Conservation (phyloP, 2,329 filamentous ascomycete genomes). For the Chaetoscypha palmicola region DNA sequence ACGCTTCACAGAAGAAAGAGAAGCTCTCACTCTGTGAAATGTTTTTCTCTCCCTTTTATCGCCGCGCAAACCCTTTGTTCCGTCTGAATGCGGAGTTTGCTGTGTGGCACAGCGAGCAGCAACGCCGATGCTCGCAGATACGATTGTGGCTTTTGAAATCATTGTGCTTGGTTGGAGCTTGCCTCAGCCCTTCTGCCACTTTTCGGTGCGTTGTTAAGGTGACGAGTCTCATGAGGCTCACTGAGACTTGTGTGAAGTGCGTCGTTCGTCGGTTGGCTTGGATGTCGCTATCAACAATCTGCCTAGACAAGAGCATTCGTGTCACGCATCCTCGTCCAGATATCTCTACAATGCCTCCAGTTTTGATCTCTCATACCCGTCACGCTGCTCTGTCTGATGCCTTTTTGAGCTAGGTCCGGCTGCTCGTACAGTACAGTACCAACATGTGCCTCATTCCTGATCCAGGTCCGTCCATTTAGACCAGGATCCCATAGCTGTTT, state of each 20-base stretch:
- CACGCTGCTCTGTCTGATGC: background rate
- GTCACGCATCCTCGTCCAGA: background rate
- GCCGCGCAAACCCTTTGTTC: too few relatives aligned
- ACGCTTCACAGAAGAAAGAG: too few relatives aligned
- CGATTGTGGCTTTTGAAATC: background rate
- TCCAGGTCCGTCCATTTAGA: background rate
- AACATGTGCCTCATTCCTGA: background rate
- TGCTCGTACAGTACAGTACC: background rate
- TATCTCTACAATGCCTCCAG: conserved; percentile 7
- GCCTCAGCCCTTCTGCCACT: background rate
- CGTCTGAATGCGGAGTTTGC: too few relatives aligned
- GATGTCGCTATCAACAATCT: too few relatives aligned
- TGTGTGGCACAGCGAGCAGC: too few relatives aligned
- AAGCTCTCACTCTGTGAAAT: too few relatives aligned
- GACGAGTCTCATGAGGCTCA: conserved; percentile 8
- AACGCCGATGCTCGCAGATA: too few relatives aligned
- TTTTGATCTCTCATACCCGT: background rate
- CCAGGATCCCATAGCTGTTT: conserved; percentile 26
- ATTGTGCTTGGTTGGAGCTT: background rate
- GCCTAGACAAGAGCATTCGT: too few relatives aligned
- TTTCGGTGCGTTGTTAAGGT: background rate
- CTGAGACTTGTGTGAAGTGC: too few relatives aligned
- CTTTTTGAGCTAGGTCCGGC: background rate
- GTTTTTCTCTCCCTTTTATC: too few relatives aligned
- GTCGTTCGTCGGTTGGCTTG: too few relatives aligned